These are phyloP conservation scores for Fragaria vesca DNA, from an alignment of 306 rosid species.

Conservation along the genomic window DNA sequence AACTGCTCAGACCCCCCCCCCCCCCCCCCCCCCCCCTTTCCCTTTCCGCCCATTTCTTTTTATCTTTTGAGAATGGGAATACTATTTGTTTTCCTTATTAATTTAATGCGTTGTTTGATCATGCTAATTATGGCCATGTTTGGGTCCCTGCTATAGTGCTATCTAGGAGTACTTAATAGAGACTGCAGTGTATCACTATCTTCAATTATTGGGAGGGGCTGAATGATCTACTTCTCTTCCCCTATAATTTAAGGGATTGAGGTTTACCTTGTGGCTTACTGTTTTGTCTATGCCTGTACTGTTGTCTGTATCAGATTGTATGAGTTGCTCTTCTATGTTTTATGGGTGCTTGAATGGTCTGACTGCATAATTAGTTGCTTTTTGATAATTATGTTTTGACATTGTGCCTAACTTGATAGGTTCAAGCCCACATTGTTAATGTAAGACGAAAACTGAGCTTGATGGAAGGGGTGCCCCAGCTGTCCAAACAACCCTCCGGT, in stretches of 20 bases:
- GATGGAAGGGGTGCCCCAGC: conserved; percentile 77
- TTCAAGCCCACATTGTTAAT: conserved; percentile 86
- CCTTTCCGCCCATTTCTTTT: too few relatives aligned
- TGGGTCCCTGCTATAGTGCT: background rate
- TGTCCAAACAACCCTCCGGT: conserved; percentile 65
- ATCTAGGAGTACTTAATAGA: background rate
- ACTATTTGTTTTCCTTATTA: background rate
- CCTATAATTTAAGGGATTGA: background rate
- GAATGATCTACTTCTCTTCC: background rate
- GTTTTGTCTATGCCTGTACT: background rate
- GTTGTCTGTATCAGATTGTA: background rate
- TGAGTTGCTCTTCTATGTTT: background rate
- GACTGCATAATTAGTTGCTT: background rate
- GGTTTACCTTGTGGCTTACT: background rate
- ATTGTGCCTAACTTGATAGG: conserved; percentile 49
- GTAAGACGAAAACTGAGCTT: conserved; percentile 76
- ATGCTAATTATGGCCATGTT: conserved; percentile 1
- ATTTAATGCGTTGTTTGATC: background rate
- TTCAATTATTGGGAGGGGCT: background rate
- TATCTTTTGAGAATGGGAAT: background rate
- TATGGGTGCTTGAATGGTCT: conserved; percentile 2
- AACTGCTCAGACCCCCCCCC: background rate
- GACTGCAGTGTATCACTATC: background rate
- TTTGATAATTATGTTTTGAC: conserved; percentile 18
- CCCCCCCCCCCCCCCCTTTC: background rate